Percentiles rank a stretch among this genome's conserved stretches.
phyloP scores from a whole-genome alignment of 768 basidiomycete genomes.

The Coprinellus micaceus region DNA sequence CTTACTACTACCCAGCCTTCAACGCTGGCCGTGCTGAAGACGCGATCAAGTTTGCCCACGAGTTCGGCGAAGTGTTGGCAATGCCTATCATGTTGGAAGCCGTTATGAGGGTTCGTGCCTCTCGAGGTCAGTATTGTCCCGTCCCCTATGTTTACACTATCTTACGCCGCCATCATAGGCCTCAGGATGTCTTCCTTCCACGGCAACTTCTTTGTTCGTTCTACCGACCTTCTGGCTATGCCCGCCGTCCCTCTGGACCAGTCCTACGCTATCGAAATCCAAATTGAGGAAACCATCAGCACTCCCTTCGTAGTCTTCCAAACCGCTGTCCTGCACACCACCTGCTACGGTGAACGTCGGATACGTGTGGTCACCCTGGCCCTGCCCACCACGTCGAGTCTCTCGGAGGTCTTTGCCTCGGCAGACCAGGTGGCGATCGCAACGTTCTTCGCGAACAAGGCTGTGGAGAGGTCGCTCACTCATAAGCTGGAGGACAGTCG shows the following conservation, averaged over 20 bases:
- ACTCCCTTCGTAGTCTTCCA: constrained; percentile 91
- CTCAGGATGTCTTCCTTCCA: constrained; percentile 97
- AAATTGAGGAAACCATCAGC: constrained; percentile 92
- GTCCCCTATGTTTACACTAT: not conserved
- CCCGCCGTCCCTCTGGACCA: constrained; percentile 96
- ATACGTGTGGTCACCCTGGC: constrained; percentile 89
- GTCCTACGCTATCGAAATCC: constrained; percentile 92
- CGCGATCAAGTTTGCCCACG: constrained; percentile 96
- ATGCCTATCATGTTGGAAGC: constrained; percentile 96
- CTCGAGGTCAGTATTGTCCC: constrained; percentile 58
- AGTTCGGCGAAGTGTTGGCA: constrained; percentile 89
- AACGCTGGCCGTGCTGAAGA: constrained; percentile 93
- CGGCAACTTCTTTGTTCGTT: constrained; percentile 97
- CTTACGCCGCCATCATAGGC: constrained; percentile 38
- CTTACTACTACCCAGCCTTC: constrained; percentile 98
- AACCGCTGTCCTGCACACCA: constrained; percentile 91
- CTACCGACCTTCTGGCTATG: constrained; percentile 93
- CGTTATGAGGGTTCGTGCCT: constrained; percentile 97
- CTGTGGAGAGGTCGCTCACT: constrained; percentile 82
- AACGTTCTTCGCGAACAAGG: constrained; percentile 86
- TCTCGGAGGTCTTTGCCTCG: constrained; percentile 87
- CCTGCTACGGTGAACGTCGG: constrained; percentile 86
- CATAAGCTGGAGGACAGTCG: constrained; percentile 88
- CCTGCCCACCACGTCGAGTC: constrained; percentile 80
- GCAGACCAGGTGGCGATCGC: constrained; percentile 86